phyloP scores from a whole-genome alignment of 495 filamentous ascomycete genomes.

The Staphylotrichum longicolle region DNA sequence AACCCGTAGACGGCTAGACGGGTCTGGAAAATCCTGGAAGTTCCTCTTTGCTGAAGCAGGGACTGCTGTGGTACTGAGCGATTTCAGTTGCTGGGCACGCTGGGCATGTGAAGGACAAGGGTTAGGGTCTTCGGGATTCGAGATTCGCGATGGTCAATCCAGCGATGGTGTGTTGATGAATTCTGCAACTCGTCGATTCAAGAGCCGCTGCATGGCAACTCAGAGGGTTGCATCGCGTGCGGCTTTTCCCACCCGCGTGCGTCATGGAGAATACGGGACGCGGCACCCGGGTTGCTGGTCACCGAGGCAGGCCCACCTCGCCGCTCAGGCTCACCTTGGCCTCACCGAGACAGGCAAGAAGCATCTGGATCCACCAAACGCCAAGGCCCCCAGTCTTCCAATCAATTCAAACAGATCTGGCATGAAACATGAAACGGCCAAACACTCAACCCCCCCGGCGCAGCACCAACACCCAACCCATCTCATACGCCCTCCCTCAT shows the following conservation, averaged over 20 bases:
- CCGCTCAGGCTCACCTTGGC: neutral
- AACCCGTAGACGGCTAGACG: too few species aligned
- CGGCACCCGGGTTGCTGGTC: neutral
- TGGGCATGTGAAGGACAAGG: too few species aligned
- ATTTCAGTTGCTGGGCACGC: too few species aligned
- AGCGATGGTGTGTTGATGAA: too few species aligned
- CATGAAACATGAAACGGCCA: neutral
- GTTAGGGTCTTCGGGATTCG: too few species aligned
- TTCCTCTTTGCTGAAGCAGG: too few species aligned
- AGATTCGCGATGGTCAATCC: too few species aligned
- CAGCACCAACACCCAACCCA: neutral
- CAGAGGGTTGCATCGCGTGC: constrained; percentile 10
- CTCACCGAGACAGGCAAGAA: too few species aligned
- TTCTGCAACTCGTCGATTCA: too few species aligned
- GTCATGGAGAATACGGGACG: neutral
- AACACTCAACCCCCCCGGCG: neutral
- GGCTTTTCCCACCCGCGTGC: constrained; percentile 1
- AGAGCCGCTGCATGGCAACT: neutral
- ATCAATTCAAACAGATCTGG: neutral
- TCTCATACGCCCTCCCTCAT: neutral
- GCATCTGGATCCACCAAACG: neutral
- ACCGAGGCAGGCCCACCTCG: constrained; percentile 2
- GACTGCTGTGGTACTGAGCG: too few species aligned
- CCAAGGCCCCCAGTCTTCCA: neutral
- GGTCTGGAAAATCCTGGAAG: too few species aligned